Evolutionary conservation across 2,329 filamentous ascomycete genomes (phyloP).

Genomic region (Amesomyces nigricolor): DNA sequence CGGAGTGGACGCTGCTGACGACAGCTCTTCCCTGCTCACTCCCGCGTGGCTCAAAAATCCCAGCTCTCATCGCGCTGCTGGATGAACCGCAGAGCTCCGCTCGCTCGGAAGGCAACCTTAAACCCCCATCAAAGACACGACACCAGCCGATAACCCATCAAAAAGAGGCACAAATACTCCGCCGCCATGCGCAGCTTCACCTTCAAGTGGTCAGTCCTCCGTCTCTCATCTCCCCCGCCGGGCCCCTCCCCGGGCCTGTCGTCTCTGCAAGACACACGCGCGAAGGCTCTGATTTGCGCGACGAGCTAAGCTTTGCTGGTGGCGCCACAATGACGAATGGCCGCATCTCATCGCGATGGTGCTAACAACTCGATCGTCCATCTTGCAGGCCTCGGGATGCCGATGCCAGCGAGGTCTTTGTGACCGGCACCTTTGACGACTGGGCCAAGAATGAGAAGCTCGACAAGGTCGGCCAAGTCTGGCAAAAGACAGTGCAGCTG

Average conservation of each 20-base stretch:
- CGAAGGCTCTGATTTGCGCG: background rate
- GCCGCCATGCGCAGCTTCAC: constrained; percentile 58
- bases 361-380: constrained; percentile 16
- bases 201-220: constrained; percentile 60
- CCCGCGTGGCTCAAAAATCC: background rate
- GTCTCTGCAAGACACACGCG: background rate
- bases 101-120: constrained; percentile 22
- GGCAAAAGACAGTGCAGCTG: constrained; percentile 76
- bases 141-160: background rate
- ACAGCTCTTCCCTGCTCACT: background rate
- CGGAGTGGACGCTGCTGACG: background rate
- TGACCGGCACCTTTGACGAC: constrained; percentile 92
- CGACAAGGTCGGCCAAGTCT: constrained; percentile 65
- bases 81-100: background rate
- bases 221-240: background rate
- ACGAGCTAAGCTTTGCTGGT: constrained; percentile 11
- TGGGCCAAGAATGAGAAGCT: constrained; percentile 86
- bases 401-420: constrained; percentile 79
- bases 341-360: constrained; percentile 23
- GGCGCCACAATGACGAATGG: constrained; percentile 19
- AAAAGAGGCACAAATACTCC: background rate
- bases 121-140: background rate
- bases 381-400: constrained; percentile 69
- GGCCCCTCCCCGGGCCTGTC: background rate
- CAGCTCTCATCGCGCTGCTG: background rate